Base-by-base conservation (phyloP, 192 early-diverging fungal genomes). In the Coemansia sp. region DNA sequence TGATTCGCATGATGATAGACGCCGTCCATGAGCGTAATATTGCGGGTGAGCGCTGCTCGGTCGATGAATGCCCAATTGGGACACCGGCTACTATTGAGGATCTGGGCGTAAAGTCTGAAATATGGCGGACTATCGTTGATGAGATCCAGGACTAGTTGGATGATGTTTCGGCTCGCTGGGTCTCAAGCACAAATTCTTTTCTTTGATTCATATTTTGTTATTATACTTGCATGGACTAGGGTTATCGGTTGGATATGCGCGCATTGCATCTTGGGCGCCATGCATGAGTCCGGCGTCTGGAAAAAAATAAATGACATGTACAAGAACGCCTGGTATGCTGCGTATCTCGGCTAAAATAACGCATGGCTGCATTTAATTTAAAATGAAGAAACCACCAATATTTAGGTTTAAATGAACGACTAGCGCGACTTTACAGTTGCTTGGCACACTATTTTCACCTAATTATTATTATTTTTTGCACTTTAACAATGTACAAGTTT, bases 81-180 rank as follows among this genome's bases (percentile, higher is more conserved):
- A 80, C 91, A 0, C 93, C 93, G 0, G 89, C 90, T 1, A 95
- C 93, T 10, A 93, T 95, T 65, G 93, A 95, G 69, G 92, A 95
- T 64, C 75, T 63, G n/a, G 53, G 75, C 16, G 87, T 87, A 3
- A 73, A 87, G 47, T 29, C 49, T 7, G 88, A 90, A 40, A 78
- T 61, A 13, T 84, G 80, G 80, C 37, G 62, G 38, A 71, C 62
- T 18, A 71, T 82, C 12, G 55, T 76, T 0, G 43, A 60, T 0
- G 20, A 34, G 39, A 39, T 49, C 11, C 34, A 15, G 53, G 53
- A 62, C 18, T 66, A 38, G 55, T 2, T 6, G 20, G 49, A 24
- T 4, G 2, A 18, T 18, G 43, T 4, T 6, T 45, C 43, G 15
- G 43, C n/a, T 45, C 43, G 2, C 0, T 45, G 43, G 43, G n/a